Conservation (phyloP, 257 asterid species). For the Fraxinus pennsylvanica region DNA sequence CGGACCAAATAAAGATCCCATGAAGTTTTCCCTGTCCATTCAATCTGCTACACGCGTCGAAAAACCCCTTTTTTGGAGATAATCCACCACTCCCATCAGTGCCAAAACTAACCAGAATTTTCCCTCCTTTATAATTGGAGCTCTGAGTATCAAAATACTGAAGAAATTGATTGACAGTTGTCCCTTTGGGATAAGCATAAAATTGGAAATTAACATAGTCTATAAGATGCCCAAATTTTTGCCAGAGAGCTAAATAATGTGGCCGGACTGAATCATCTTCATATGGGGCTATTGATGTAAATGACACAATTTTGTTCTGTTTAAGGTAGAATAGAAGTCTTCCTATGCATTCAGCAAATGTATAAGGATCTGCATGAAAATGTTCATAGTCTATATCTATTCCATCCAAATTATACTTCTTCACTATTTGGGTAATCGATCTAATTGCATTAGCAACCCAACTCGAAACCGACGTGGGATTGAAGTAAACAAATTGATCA, state of each 20-base stretch:
- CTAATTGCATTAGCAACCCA: constrained; percentile 72
- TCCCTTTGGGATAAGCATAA: constrained; percentile 54
- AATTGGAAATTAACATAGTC: constrained; percentile 78
- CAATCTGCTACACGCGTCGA: constrained; percentile 54
- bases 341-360: constrained; percentile 75
- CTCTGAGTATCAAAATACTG: constrained; percentile 56
- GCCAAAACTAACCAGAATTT: constrained; percentile 58
- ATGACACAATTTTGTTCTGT: constrained; percentile 46
- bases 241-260: constrained; percentile 67
- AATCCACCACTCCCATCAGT: constrained; percentile 70
- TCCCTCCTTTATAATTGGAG: constrained; percentile 53
- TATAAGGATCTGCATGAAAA: constrained; percentile 57
- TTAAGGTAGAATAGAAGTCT: constrained; percentile 53
- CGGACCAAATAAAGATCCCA: constrained; percentile 83
- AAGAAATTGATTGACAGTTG: constrained; percentile 57
- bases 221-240: constrained; percentile 52
- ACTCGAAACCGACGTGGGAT: constrained; percentile 44
- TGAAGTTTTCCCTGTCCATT: constrained; percentile 56
- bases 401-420: constrained; percentile 59
- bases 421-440: constrained; percentile 51
- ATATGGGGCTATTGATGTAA: constrained; percentile 70
- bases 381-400: constrained; percentile 80
- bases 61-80: constrained; percentile 61
- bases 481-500: constrained; percentile 36
- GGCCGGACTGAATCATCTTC: constrained; percentile 45